A percentile compares a stretch with the other conserved stretches of the same genome.
phyloP scores from a whole-genome alignment of 306 rosid species.

The Cucumis hystrix region DNA sequence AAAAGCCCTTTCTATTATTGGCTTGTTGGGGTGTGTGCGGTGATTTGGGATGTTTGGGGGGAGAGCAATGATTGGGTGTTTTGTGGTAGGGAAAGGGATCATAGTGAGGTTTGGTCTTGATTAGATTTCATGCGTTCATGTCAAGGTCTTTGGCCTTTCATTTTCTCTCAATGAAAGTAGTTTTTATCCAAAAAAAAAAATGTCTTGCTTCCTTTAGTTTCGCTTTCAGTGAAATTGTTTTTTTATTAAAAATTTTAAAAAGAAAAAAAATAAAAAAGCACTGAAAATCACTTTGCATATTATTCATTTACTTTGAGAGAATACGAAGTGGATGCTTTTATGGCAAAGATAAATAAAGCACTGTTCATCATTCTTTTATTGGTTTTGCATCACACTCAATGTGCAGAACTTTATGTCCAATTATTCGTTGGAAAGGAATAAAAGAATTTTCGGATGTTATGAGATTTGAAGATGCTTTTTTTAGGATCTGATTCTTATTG shows the following conservation, averaged over 20 bases:
- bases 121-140: too few species aligned
- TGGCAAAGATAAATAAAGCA: not conserved
- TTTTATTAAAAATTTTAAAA: not conserved
- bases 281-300: not conserved
- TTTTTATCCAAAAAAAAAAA: too few species aligned
- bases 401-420: not conserved
- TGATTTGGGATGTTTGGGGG: too few species aligned
- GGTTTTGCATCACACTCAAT: not conserved
- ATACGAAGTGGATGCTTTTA: not conserved
- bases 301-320: not conserved
- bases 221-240: not conserved
- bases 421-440: not conserved
- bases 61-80: too few species aligned
- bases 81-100: too few species aligned
- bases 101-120: too few species aligned
- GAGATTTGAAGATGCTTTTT: not conserved
- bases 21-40: too few species aligned
- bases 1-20: not conserved
- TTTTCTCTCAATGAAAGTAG: too few species aligned
- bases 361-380: not conserved
- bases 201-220: not conserved
- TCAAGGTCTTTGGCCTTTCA: too few species aligned
- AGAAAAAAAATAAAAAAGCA: too few species aligned
- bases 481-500: not conserved
- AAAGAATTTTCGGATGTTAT: not conserved